Conservation (phyloP, 345 rosid species). For the Eucalyptus pumila region DNA sequence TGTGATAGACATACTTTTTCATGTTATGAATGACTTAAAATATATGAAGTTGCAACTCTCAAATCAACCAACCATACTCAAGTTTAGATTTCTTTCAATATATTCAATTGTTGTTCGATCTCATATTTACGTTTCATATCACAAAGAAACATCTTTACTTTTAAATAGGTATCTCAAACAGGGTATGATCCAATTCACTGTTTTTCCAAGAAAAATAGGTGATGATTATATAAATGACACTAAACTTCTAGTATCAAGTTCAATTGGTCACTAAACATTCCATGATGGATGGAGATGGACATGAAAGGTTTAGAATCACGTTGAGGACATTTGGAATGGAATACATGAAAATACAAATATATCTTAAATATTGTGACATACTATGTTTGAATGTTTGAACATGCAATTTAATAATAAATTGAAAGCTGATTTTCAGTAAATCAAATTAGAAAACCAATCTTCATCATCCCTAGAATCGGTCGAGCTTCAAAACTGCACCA, state of each 20-base stretch:
- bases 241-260: neutral
- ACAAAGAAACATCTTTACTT: neutral
- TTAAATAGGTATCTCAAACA: neutral
- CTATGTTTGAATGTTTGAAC: neutral
- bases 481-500: neutral
- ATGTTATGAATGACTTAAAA: neutral
- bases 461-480: neutral
- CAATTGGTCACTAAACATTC: neutral
- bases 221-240: neutral
- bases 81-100: neutral
- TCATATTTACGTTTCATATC: neutral
- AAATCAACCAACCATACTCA: neutral
- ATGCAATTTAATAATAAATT: neutral
- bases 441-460: neutral
- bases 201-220: neutral
- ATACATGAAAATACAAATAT: neutral
- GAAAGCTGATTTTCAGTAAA: neutral
- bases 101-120: accelerated
- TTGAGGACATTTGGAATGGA: neutral
- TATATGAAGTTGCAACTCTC: neutral
- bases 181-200: neutral
- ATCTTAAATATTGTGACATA: neutral
- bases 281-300: neutral
- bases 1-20: neutral
- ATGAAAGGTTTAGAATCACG: neutral